A percentile compares a stretch with the other conserved stretches of the same genome.
phyloP scores from a whole-genome alignment of 2,329 filamentous ascomycete species.

The Trichoderma guizhouense region DNA sequence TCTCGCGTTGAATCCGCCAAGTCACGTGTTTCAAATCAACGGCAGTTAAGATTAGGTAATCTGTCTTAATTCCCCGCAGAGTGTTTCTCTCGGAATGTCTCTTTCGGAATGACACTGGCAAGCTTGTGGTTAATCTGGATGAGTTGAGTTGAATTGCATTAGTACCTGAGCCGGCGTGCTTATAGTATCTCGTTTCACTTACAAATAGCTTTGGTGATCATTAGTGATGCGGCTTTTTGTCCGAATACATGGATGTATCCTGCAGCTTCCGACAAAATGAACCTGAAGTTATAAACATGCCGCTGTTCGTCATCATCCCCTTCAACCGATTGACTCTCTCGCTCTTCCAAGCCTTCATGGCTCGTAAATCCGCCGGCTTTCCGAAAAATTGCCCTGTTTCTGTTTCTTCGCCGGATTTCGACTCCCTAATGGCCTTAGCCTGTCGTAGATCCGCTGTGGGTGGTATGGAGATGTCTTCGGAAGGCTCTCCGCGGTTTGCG shows the following conservation, averaged over 20 bases:
- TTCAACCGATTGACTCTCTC: not conserved
- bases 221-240: not conserved
- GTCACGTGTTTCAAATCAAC: not conserved
- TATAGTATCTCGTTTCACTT: no score
- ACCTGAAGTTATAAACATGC: not conserved
- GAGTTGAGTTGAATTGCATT: no score
- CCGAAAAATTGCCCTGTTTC: not conserved
- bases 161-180: not conserved
- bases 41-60: not conserved
- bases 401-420: not conserved
- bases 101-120: not conserved
- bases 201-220: no score
- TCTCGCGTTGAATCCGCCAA: not conserved
- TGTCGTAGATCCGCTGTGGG: not conserved
- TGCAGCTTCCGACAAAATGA: not conserved
- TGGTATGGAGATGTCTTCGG: not conserved
- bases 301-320: not conserved
- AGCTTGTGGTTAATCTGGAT: no score
- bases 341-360: not conserved
- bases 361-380: not conserved
- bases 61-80: not conserved
- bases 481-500: not conserved
- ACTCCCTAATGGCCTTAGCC: not conserved
- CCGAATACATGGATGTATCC: not conserved
- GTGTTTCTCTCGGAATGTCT: no score